Percentiles rank a stretch among this genome's conserved stretches.
These are phyloP conservation scores for Podaxis sp. DNA, from an alignment of 768 basidiomycete genomes.

Conservation along the genomic window DNA sequence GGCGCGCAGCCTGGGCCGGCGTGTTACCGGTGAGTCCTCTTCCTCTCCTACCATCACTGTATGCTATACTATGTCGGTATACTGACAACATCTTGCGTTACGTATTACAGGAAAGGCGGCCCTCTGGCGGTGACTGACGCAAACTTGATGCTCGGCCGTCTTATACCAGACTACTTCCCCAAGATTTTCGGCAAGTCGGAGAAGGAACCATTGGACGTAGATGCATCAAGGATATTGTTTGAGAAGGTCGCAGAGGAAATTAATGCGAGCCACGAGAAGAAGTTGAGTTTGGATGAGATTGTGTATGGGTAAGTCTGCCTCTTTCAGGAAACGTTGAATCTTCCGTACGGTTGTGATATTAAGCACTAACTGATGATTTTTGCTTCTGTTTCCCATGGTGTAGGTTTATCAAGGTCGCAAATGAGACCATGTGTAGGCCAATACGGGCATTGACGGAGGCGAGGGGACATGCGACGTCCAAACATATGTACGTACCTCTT, in stretches of 20 bases:
- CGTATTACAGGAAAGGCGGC: constrained; percentile 71
- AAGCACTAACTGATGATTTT: neutral
- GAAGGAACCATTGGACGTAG: constrained; percentile 77
- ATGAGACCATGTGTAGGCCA: constrained; percentile 95
- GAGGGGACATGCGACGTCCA: constrained; percentile 77
- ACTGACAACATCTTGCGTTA: neutral
- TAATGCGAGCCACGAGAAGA: constrained; percentile 59
- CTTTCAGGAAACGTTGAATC: neutral
- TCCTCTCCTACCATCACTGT: neutral
- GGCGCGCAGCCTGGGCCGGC: constrained; percentile 93
- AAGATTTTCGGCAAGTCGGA: constrained; percentile 93
- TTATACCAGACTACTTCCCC: constrained; percentile 90
- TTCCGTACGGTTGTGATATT: neutral
- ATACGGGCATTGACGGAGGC: constrained; percentile 92
- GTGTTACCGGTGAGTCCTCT: constrained; percentile 70
- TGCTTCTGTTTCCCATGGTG: no score
- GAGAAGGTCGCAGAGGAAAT: constrained; percentile 69
- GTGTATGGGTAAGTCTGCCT: constrained; percentile 70
- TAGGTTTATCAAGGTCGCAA: constrained; percentile 94
- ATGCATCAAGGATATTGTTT: constrained; percentile 69
- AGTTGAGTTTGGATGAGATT: constrained; percentile 76
- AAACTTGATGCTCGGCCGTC: constrained; percentile 84
- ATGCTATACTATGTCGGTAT: neutral
- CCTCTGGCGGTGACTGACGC: constrained; percentile 92
- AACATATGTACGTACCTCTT: constrained; percentile 53